Conservation (phyloP, 306 rosid genomes). For the Mucuna pruriens region DNA sequence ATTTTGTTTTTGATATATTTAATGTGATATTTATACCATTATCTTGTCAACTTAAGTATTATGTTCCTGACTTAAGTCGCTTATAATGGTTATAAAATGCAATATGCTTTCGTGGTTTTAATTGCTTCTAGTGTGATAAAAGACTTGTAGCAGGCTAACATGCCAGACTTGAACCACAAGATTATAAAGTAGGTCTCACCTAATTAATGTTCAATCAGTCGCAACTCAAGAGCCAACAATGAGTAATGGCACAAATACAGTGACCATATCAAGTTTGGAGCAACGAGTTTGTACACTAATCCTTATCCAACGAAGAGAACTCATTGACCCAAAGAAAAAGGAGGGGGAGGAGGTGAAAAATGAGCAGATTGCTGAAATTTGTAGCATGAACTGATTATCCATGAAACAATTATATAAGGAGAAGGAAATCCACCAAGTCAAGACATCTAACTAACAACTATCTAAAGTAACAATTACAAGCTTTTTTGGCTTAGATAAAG, state of each 20-base stretch:
- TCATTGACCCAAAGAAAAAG: constrained; percentile 1
- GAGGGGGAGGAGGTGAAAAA: background rate
- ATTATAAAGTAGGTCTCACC: background rate
- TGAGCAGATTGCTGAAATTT: background rate
- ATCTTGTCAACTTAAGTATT: background rate
- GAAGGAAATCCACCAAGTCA: constrained; percentile 11
- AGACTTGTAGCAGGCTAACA: background rate
- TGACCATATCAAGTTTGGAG: background rate
- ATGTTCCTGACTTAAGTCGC: background rate
- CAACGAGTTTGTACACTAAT: constrained; percentile 29
- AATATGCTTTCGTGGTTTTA: background rate
- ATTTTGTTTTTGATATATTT: no score
- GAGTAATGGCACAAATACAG: background rate
- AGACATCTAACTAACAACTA: constrained; percentile 8
- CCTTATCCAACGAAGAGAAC: background rate
- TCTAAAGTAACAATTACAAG: background rate
- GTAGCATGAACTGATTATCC: background rate
- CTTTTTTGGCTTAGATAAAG: background rate
- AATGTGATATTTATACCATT: background rate
- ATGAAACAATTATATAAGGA: background rate
- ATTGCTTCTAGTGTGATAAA: background rate
- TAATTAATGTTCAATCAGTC: background rate
- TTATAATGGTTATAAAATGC: background rate
- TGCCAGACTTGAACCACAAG: background rate
- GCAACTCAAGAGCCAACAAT: constrained; percentile 10